Evolutionary conservation across 371 early-diverging fungal species (phyloP).

Genomic region (Mortierella sp.): DNA sequence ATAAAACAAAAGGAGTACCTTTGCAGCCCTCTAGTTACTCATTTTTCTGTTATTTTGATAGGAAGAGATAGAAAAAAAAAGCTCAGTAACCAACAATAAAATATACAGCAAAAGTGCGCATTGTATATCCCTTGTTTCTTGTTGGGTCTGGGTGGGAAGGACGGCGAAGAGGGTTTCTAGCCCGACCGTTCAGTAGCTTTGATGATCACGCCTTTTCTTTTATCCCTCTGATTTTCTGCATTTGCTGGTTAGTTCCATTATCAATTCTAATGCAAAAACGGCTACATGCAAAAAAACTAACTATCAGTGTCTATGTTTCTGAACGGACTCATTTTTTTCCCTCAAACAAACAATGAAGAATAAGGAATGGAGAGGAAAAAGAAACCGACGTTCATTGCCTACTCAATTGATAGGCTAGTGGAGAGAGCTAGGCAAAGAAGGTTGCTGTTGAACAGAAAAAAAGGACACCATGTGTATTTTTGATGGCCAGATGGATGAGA

Average conservation of each 20-base stretch:
- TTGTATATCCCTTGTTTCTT: not conserved
- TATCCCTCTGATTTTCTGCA: not conserved
- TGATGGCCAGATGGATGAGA: not conserved
- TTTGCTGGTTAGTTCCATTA: not conserved
- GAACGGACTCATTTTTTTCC: not conserved
- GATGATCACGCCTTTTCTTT: not conserved
- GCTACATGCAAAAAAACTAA: not conserved
- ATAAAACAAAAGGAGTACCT: not conserved
- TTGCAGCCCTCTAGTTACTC: not conserved
- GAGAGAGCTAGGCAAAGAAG: not conserved
- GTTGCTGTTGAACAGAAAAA: not conserved
- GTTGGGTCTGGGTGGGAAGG: not conserved
- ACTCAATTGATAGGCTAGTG: not conserved
- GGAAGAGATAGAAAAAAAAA: not conserved
- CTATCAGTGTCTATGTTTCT: not conserved
- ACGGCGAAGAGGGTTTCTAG: not conserved
- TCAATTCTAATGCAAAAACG: not conserved
- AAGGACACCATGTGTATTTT: not conserved
- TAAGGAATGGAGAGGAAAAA: not conserved
- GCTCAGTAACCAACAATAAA: not conserved
- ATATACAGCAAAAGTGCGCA: not conserved
- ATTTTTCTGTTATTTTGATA: not conserved
- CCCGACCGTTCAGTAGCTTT: not conserved
- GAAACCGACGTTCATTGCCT: not conserved
- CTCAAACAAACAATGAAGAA: not conserved